A percentile compares a stretch with the other conserved stretches of the same genome.
These are phyloP conservation scores for Tylopilus cervinicoccineus DNA, from an alignment of 768 basidiomycete genomes.

Conservation along the genomic window DNA sequence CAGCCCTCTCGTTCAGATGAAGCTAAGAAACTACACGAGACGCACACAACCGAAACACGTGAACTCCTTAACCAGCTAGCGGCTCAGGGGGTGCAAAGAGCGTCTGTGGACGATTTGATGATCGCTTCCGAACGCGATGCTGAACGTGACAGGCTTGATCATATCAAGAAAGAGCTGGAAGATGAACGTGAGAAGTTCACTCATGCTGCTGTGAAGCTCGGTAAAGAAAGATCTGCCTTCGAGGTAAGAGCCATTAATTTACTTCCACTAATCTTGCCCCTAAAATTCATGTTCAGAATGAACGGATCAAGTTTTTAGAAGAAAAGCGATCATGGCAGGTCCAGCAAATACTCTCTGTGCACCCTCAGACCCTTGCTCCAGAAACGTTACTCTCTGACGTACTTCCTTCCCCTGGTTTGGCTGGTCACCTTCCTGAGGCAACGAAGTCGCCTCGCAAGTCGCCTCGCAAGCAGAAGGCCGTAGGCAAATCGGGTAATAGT, in stretches of 20 bases:
- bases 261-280: background rate
- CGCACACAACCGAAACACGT: slow-evolving; percentile 43
- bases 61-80: slow-evolving; percentile 55
- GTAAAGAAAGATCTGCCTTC: slow-evolving; percentile 58
- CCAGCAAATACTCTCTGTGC: slow-evolving; percentile 55
- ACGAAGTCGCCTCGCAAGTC: slow-evolving; percentile 44
- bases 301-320: slow-evolving; percentile 56
- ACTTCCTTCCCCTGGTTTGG: slow-evolving; percentile 19
- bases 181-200: slow-evolving; percentile 62
- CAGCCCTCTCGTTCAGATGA: slow-evolving; percentile 33
- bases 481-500: slow-evolving; percentile 42
- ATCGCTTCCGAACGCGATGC: slow-evolving; percentile 49
- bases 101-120: slow-evolving; percentile 45
- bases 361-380: slow-evolving; percentile 38
- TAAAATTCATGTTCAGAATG: slow-evolving; percentile 41
- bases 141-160: slow-evolving; percentile 51
- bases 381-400: slow-evolving; percentile 22
- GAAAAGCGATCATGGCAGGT: slow-evolving; percentile 76
- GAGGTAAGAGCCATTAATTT: slow-evolving; percentile 47
- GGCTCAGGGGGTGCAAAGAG: slow-evolving; percentile 33
- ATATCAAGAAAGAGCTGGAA: slow-evolving; percentile 54
- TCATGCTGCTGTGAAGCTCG: slow-evolving; percentile 58
- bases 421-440: slow-evolving; percentile 24
- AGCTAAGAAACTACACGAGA: slow-evolving; percentile 43
- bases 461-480: slow-evolving; percentile 42